Base-by-base conservation (phyloP, 2,329 filamentous ascomycete genomes). In the Leptoxyphium fumago region DNA sequence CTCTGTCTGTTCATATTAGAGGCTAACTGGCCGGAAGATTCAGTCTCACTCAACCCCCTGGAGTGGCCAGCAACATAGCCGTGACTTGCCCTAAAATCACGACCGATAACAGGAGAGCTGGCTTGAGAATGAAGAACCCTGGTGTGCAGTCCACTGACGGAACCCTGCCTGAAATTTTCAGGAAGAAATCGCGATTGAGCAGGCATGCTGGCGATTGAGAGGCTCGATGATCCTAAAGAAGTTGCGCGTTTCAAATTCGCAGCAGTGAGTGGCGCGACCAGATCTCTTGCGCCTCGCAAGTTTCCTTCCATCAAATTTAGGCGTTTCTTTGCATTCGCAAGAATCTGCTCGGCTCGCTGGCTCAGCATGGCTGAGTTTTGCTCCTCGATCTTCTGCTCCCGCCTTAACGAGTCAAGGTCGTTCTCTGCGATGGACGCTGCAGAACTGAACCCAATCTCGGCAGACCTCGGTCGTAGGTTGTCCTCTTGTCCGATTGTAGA, bases 251-350 rank as follows among this genome's bases (percentile, higher is more conserved):
- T 59, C 30, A 63, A 48, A 40, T 63, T 63, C n/a, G 60, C 60
- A 2, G 58, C 54, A 5, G 60, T 63, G 50, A 63, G 47, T 3
- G 60, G 60, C 11, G 55, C 50, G n/a, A 60, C 56, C 13, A 61
- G 48, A 41, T 61, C 59, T 54, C 85, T 77, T 28, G 86, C 88
- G 48, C 85, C 80, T 45, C 74, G 80, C 15, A 95, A 70, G 54
- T 95, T 95, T 32, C 82, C 86, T 64, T 95, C 89, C 87, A 95
- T 94, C 29, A 84, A 83, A 58, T 84, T 91, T 48, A 96, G 70
- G 53, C 87, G 75, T 61, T 79, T 81, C 67, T 95, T 95, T 29
- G 89, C 89, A 64, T 94, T 94, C 45, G 87, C 85, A 44, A 96
- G 71, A 58, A 95, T 95, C 57, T 88, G 73, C 60, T 95, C 88